Conservation (phyloP, 495 filamentous ascomycete species). For the Hypoxylon subgilvum region DNA sequence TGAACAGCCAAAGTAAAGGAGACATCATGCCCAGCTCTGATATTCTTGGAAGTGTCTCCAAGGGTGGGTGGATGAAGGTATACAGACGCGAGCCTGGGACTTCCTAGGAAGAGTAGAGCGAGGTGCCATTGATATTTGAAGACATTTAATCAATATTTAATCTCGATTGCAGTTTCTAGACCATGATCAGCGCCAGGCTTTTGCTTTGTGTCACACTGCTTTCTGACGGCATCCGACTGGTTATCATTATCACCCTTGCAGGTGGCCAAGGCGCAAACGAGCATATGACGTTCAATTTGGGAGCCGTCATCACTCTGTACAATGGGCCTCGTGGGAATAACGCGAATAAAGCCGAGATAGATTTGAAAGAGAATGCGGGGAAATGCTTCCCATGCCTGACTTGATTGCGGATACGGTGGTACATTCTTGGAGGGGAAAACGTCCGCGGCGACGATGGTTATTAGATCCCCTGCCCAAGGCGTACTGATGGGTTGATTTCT, state of each 20-base stretch:
- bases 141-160: slow-evolving; percentile 16
- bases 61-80: slow-evolving; percentile 5
- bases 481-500: not conserved
- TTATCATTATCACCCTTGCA: slow-evolving; percentile 35
- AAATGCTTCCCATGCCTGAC: slow-evolving; percentile 3
- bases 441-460: slow-evolving; percentile 15
- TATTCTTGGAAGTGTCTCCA: slow-evolving; percentile 11
- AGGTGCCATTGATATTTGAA: slow-evolving; percentile 37
- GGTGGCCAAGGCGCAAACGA: slow-evolving; percentile 9
- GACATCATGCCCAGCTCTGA: slow-evolving; percentile 26
- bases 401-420: slow-evolving; percentile 13
- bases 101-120: slow-evolving; percentile 6
- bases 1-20: slow-evolving; percentile 21
- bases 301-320: slow-evolving; percentile 10
- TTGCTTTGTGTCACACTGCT: slow-evolving; percentile 13
- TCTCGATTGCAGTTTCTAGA: slow-evolving; percentile 18
- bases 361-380: slow-evolving; percentile 36
- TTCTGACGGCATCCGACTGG: slow-evolving; percentile 19
- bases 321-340: slow-evolving; percentile 16
- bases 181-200: slow-evolving; percentile 24
- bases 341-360: slow-evolving; percentile 31
- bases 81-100: slow-evolving; percentile 9
- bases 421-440: slow-evolving; percentile 22
- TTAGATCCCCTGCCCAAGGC: not conserved
- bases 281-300: slow-evolving; percentile 37